Conservation (phyloP, 257 asterid genomes). For the Linaria vulgaris region DNA sequence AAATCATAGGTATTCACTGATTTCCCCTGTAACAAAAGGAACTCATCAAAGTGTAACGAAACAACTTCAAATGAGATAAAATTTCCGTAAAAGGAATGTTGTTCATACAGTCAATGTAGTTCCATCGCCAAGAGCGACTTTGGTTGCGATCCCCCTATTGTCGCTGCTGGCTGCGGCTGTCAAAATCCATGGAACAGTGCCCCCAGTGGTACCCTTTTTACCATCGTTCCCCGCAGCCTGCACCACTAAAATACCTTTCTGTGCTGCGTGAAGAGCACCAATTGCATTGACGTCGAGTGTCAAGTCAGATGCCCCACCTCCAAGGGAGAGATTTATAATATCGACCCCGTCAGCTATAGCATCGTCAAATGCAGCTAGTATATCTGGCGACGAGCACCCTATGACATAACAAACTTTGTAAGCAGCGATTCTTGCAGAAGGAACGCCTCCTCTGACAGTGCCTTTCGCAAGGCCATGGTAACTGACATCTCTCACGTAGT, state of each 20-base stretch:
- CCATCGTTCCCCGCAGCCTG: conserved; percentile 25
- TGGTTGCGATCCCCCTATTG: conserved; percentile 22
- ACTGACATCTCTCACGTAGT: conserved; percentile 23
- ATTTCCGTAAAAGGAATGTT: background rate
- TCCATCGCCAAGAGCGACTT: conserved; percentile 31
- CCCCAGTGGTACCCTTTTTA: background rate
- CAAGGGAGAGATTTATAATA: conserved; percentile 37
- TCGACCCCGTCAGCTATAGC: conserved; percentile 55
- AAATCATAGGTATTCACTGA: conserved; percentile 28
- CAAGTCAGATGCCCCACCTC: background rate
- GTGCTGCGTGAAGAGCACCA: conserved; percentile 27
- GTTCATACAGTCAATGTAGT: conserved; percentile 17
- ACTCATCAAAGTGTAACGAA: no score
- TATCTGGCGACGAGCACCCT: background rate
- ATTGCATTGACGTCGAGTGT: conserved; percentile 22
- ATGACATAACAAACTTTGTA: conserved; percentile 12
- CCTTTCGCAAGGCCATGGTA: conserved; percentile 39
- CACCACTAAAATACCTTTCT: conserved; percentile 21
- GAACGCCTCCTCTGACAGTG: conserved; percentile 44
- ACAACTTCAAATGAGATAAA: background rate
- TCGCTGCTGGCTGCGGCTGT: conserved; percentile 33
- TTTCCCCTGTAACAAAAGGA: conserved; percentile 31
- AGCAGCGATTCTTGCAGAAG: conserved; percentile 39
- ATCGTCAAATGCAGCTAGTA: conserved; percentile 48
- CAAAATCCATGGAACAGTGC: conserved; percentile 32